Base-by-base conservation (phyloP, 2,329 filamentous ascomycete genomes). In the Alternaria brassicicola region DNA sequence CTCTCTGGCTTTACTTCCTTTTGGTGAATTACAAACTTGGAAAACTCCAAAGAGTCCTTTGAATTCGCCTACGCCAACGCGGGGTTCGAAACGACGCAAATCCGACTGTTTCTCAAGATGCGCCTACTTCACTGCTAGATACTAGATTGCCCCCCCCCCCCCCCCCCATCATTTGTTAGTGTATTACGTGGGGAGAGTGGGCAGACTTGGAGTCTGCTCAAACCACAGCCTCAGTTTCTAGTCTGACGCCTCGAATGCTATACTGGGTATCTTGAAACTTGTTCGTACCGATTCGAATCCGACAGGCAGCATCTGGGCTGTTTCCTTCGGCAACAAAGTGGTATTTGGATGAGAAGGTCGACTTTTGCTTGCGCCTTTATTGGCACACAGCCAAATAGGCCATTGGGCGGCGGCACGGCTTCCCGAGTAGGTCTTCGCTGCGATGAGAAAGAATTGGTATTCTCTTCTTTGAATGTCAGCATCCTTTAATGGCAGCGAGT, bases 81-180 rank as follows among this genome's bases (percentile, higher is more conserved):
- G 19, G 12, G 10, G 2, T 2, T 4, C 6, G n/a, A 19, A 15
- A 19, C 38, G 19, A 41, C 19, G 19, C 38, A 41, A 13, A 31
- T 41, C 3, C 12, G 2, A 0, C 15, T 1, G 0, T 25, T 9
- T 41, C 1, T 9, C 0, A 1, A 7, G 12, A 41, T 21, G 19
- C 38, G 38, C 38, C 1, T 8, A 7, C 1, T 23, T 8, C 6
- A 12, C 36, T 39, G 17, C 3, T 2, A 6, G 6, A 7, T 4
- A 12, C 4, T 7, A 7, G 1, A 39, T 39, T n/a, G n/a, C n/a
- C n/a, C n/a, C n/a, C n/a, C n/a, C n/a, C n/a, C n/a, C n/a, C n/a
- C n/a, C n/a, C 28, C 43, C 2, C 19, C 0, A 21, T 23, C 12
- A 1, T 2, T 4, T 2, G 28, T 8, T n/a, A 3, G 5, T 33